These are phyloP conservation scores for Saturnispora zaruensis DNA, from an alignment of 805 yeast genomes.

Conservation along the genomic window DNA sequence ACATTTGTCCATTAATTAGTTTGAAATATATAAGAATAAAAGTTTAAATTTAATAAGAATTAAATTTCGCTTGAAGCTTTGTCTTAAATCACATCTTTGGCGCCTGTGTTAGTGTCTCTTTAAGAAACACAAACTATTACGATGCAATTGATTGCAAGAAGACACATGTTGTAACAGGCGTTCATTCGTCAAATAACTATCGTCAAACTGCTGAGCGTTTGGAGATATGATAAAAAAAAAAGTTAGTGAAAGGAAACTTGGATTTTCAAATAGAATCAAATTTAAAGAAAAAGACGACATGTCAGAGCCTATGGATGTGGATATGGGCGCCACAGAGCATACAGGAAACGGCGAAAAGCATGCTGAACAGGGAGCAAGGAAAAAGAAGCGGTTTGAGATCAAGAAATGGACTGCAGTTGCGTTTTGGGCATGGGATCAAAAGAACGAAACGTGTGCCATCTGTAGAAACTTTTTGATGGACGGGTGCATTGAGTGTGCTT, in stretches of 20 bases:
- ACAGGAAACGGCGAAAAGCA: neutral
- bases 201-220: neutral
- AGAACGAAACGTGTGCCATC: constrained; percentile 85
- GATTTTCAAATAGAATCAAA: neutral
- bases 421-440: constrained; percentile 96
- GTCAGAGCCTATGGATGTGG: constrained; percentile 19
- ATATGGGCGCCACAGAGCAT: neutral
- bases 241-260: neutral
- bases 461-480: constrained; percentile 98
- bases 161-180: too few relatives aligned
- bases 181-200: too few relatives aligned
- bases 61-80: too few relatives aligned
- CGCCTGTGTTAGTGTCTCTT: too few relatives aligned
- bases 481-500: constrained; percentile 88
- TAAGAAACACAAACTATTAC: too few relatives aligned
- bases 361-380: constrained; percentile 15
- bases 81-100: too few relatives aligned
- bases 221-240: neutral
- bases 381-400: constrained; percentile 77
- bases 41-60: too few relatives aligned
- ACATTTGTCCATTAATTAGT: neutral
- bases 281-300: constrained; percentile 3
- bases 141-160: too few relatives aligned
- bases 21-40: too few relatives aligned
- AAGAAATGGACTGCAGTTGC: constrained; percentile 99